Evolutionary conservation across 805 yeast species (phyloP).

Genomic region (Metschnikowia hibisci): DNA sequence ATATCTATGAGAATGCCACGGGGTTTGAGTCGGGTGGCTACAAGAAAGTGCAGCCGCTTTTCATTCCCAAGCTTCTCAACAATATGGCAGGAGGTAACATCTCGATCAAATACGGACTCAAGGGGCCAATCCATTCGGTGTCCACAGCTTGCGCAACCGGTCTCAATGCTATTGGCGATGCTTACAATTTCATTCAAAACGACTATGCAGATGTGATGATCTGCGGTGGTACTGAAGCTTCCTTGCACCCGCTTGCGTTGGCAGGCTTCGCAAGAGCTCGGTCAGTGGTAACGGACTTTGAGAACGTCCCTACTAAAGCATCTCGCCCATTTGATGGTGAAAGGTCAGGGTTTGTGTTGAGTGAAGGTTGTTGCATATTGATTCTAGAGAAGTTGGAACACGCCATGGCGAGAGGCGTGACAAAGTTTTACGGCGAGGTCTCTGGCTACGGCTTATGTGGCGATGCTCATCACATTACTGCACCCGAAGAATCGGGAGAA

Average conservation of each 20-base stretch:
- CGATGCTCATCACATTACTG: slow-evolving; percentile 90
- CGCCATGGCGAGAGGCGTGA: slow-evolving; percentile 56
- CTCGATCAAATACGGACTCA: slow-evolving; percentile 68
- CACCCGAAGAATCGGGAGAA: slow-evolving; percentile 76
- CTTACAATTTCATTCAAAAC: slow-evolving; percentile 69
- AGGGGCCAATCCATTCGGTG: slow-evolving; percentile 85
- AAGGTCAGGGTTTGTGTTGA: slow-evolving; percentile 84
- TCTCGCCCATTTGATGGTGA: slow-evolving; percentile 83
- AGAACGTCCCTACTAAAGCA: slow-evolving; percentile 59
- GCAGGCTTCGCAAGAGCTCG: slow-evolving; percentile 91
- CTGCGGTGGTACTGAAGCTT: slow-evolving; percentile 92
- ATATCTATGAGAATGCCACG: slow-evolving; percentile 59
- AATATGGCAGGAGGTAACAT: slow-evolving; percentile 96
- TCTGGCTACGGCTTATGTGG: slow-evolving; percentile 88
- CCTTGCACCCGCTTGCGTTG: slow-evolving; percentile 79
- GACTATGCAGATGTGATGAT: slow-evolving; percentile 84
- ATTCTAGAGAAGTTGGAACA: slow-evolving; percentile 74
- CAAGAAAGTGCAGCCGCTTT: slow-evolving; percentile 75
- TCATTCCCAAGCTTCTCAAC: slow-evolving; percentile 76
- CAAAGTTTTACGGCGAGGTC: slow-evolving; percentile 71
- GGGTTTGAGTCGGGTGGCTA: slow-evolving; percentile 46
- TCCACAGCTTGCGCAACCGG: slow-evolving; percentile 99
- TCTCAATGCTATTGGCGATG: slow-evolving; percentile 89
- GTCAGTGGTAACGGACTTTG: slow-evolving; percentile 62
- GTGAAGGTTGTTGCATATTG: slow-evolving; percentile 89